These are phyloP conservation scores for Coix lacrymajobi DNA, from an alignment of 176 grass and related monocot species.

Conservation along the genomic window DNA sequence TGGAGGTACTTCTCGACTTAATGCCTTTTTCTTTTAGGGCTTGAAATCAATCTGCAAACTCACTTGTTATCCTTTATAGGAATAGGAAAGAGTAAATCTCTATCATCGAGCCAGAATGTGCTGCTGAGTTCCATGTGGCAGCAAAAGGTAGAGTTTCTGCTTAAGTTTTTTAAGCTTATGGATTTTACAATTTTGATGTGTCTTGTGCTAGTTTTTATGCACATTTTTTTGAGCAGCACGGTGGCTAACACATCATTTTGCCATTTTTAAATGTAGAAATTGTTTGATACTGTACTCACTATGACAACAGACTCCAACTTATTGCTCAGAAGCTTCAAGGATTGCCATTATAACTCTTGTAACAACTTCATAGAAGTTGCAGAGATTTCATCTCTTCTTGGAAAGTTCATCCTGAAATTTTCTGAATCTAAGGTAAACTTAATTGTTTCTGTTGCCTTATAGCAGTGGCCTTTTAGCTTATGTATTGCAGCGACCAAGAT, in stretches of 20 bases:
- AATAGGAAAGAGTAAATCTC: conserved; percentile 31
- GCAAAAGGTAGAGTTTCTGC: conserved; percentile 67
- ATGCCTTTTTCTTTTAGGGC: background rate
- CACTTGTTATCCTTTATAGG: conserved; percentile 30
- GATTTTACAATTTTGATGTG: background rate
- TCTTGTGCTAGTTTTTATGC: conserved; percentile 4
- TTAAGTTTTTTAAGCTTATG: conserved; percentile 3
- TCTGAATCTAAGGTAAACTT: conserved; percentile 75
- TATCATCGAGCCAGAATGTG: conserved; percentile 56
- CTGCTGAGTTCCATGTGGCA: conserved; percentile 69
- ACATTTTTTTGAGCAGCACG: conserved; percentile 35
- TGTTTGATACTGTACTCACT: conserved; percentile 69
- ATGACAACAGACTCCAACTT: conserved; percentile 58
- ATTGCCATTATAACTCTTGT: conserved; percentile 60
- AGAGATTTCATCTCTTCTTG: conserved; percentile 45
- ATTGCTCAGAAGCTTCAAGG: conserved; percentile 61
- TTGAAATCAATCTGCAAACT: background rate
- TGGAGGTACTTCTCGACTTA: conserved; percentile 41
- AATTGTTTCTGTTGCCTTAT: background rate
- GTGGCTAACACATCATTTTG: conserved; percentile 10
- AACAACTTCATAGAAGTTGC: conserved; percentile 43
- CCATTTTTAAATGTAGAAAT: conserved; percentile 30
- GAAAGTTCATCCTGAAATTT: conserved; percentile 55
- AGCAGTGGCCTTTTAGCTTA: background rate
- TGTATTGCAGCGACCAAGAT: background rate